These are phyloP conservation scores for Coemansia sp. DNA, from an alignment of 192 early-diverging fungal species.

Conservation along the genomic window DNA sequence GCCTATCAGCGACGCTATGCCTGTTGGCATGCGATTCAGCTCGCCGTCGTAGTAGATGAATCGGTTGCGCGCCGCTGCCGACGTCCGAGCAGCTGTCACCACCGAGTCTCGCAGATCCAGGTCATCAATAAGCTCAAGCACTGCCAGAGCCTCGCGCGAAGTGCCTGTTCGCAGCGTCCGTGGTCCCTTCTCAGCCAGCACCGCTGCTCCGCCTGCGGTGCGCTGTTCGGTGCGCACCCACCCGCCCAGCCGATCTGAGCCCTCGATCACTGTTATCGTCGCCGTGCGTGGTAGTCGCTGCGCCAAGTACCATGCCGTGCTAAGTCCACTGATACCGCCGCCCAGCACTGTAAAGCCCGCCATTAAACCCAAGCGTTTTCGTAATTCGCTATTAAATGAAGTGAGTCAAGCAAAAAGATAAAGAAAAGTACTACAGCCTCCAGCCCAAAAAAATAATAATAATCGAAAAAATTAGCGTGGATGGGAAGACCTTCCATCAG, in stretches of 20 bases:
- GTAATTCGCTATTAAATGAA: neutral
- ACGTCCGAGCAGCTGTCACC: slow-evolving; percentile 63
- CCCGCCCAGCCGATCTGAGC: slow-evolving; percentile 73
- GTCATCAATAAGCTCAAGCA: slow-evolving; percentile 78
- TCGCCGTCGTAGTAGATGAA: slow-evolving; percentile 76
- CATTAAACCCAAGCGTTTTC: slow-evolving; percentile 17
- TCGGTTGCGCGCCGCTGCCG: slow-evolving; percentile 79
- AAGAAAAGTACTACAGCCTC: neutral
- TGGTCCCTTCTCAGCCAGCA: slow-evolving; percentile 82
- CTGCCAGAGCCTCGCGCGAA: slow-evolving; percentile 65
- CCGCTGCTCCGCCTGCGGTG: slow-evolving; percentile 26
- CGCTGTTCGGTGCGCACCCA: slow-evolving; percentile 80
- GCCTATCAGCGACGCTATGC: slow-evolving; percentile 51
- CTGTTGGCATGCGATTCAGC: slow-evolving; percentile 72
- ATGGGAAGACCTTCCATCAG: no score
- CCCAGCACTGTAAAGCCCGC: slow-evolving; percentile 78
- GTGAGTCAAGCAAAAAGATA: neutral
- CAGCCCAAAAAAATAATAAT: neutral
- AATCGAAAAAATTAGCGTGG: no score
- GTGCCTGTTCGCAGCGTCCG: slow-evolving; percentile 79
- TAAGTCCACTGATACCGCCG: slow-evolving; percentile 90
- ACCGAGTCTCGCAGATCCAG: slow-evolving; percentile 67
- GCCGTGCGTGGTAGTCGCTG: slow-evolving; percentile 49
- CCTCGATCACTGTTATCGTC: slow-evolving; percentile 77
- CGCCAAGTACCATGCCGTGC: slow-evolving; percentile 80